Percentiles rank a stretch among this genome's conserved stretches.
phyloP scores from a whole-genome alignment of 2,329 filamentous ascomycete genomes.

The Chrysoporthe puriensis region DNA sequence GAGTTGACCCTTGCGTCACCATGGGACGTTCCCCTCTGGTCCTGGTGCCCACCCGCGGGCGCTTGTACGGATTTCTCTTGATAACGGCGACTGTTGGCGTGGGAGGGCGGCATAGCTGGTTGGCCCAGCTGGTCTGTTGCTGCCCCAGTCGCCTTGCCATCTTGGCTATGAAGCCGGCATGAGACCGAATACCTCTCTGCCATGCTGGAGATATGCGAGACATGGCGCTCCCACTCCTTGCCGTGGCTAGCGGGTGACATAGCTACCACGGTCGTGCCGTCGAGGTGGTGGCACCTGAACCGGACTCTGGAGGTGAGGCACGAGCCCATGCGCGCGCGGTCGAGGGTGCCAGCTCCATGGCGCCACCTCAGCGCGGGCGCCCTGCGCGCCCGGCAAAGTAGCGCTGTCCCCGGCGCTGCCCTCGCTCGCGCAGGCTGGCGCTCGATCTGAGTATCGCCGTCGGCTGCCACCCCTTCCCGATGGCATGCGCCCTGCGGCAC shows the following conservation, averaged over 20 bases:
- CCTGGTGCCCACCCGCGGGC: not conserved
- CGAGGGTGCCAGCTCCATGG: not conserved
- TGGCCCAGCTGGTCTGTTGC: slow-evolving; percentile 1
- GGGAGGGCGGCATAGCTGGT: slow-evolving; percentile 2
- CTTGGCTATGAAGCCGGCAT: not conserved
- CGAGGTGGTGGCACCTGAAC: not conserved
- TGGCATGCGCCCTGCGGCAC: not conserved
- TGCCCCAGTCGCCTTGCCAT: not conserved
- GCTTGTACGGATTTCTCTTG: not conserved
- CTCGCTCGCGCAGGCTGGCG: not conserved
- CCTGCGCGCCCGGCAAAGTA: not conserved
- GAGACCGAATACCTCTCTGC: not conserved
- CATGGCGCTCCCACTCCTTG: not conserved
- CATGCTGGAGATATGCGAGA: slow-evolving; percentile 8
- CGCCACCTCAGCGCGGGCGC: not conserved
- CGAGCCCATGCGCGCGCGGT: not conserved
- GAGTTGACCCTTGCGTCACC: not conserved
- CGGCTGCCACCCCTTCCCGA: slow-evolving; percentile 5
- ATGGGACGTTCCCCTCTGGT: slow-evolving; percentile 6
- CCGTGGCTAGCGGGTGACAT: not conserved
- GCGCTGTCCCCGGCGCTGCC: not conserved
- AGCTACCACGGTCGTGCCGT: not conserved
- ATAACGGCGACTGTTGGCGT: not conserved
- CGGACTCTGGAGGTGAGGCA: not conserved
- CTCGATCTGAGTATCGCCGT: not conserved